Percentiles rank a stretch among this genome's conserved stretches.
These are phyloP conservation scores for Thecaphora thlaspeos DNA, from an alignment of 1,284 basidiomycete species.

Conservation along the genomic window DNA sequence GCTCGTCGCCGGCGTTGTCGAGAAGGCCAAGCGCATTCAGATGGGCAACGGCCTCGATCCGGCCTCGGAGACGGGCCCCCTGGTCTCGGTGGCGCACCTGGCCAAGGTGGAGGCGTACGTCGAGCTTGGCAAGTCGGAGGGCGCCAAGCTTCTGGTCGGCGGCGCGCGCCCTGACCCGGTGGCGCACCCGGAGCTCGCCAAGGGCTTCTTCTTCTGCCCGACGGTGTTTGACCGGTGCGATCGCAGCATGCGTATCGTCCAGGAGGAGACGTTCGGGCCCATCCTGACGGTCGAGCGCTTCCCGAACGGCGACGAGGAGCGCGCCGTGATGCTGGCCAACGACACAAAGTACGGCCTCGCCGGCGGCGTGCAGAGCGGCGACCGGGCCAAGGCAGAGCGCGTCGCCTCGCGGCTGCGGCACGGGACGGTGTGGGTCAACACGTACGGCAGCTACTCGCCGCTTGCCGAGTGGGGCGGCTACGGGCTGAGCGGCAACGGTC, in stretches of 20 bases:
- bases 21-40: conserved; percentile 48
- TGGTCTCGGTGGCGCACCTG: conserved; percentile 51
- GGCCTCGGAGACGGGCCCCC: conserved; percentile 48
- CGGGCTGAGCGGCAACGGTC: conserved; percentile 54
- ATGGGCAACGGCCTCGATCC: conserved; percentile 55
- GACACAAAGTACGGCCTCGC: conserved; percentile 57
- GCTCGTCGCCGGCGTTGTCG: conserved; percentile 52
- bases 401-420: conserved; percentile 51
- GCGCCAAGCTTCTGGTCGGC: conserved; percentile 48
- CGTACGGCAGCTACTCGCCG: conserved; percentile 52
- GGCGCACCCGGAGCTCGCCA: conserved; percentile 41
- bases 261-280: conserved; percentile 56
- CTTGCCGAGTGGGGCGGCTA: conserved; percentile 57
- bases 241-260: conserved; percentile 56
- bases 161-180: conserved; percentile 46
- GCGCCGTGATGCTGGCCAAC: conserved; percentile 50
- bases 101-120: conserved; percentile 51
- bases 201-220: conserved; percentile 56
- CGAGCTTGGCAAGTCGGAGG: conserved; percentile 43
- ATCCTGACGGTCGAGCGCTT: conserved; percentile 57
- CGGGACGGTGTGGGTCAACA: conserved; percentile 56
- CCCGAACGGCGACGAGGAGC: conserved; percentile 51
- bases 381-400: conserved; percentile 40
- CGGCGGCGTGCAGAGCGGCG: conserved; percentile 50
- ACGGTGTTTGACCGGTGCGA: conserved; percentile 54